Evolutionary conservation across 345 rosid species (phyloP).

Genomic region (Boechera stricta): DNA sequence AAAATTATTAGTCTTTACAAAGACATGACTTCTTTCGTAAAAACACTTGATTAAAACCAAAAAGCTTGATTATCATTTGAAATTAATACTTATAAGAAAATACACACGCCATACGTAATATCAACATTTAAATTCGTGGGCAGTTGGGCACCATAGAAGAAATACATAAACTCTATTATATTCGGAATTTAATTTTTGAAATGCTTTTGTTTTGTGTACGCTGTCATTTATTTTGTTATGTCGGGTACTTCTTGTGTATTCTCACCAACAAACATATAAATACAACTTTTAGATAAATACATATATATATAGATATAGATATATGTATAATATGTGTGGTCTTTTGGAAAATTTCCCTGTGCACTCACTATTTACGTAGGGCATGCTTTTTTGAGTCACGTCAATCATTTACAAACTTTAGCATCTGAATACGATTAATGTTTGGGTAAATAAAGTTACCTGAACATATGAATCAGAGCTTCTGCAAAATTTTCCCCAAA

Average conservation of each 20-base stretch:
- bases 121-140: no score
- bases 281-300: background rate
- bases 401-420: conserved; percentile 48
- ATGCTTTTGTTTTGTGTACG: conserved; percentile 5
- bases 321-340: conserved; percentile 7
- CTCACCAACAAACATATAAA: conserved; percentile 31
- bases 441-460: conserved; percentile 39
- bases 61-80: background rate
- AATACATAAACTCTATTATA: no score
- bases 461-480: conserved; percentile 50
- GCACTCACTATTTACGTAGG: conserved; percentile 45
- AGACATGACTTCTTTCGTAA: background rate
- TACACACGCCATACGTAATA: no score
- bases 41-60: no score
- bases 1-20: background rate
- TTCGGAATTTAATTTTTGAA: no score
- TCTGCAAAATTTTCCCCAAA: conserved; percentile 4
- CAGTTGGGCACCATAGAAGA: no score
- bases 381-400: conserved; percentile 43
- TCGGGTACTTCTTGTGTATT: conserved; percentile 24
- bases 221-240: conserved; percentile 6
- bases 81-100: no score
- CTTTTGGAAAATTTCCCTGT: conserved; percentile 23
- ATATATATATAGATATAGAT: background rate
- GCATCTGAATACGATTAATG: conserved; percentile 42